Conservation (phyloP, 208 protist species). For the Sergeia podlipaevii region DNA sequence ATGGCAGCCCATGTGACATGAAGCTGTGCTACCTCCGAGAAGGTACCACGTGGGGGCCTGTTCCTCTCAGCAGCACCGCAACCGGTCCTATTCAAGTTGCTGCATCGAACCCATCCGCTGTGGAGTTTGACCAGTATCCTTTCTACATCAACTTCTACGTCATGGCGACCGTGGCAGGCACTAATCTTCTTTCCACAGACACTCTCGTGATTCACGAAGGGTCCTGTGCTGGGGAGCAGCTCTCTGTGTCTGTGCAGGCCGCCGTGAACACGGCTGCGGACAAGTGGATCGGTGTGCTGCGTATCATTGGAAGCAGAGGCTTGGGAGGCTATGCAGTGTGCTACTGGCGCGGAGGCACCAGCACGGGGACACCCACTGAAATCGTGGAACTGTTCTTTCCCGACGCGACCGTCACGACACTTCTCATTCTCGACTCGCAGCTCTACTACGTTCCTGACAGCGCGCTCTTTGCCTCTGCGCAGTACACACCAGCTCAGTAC, state of each 20-base stretch:
- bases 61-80: slow-evolving; percentile 28
- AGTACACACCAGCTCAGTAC: slow-evolving; percentile 50
- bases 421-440: slow-evolving; percentile 33
- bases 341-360: slow-evolving; percentile 47
- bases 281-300: slow-evolving; percentile 71
- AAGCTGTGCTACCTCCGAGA: slow-evolving; percentile 80
- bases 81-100: slow-evolving; percentile 25
- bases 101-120: slow-evolving; percentile 64
- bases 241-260: slow-evolving; percentile 35
- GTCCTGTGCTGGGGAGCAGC: slow-evolving; percentile 30
- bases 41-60: slow-evolving; percentile 72
- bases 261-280: slow-evolving; percentile 24
- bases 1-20: slow-evolving; percentile 45
- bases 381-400: slow-evolving; percentile 46
- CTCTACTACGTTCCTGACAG: slow-evolving; percentile 63
- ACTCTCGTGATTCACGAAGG: slow-evolving; percentile 32
- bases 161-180: slow-evolving; percentile 74
- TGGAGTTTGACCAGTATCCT: slow-evolving; percentile 63
- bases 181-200: slow-evolving; percentile 36
- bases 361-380: slow-evolving; percentile 60
- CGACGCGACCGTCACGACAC: slow-evolving; percentile 19
- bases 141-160: slow-evolving; percentile 70
- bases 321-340: slow-evolving; percentile 51
- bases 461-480: slow-evolving; percentile 21
- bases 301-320: slow-evolving; percentile 27